Evolutionary conservation across 164 flowering plant genomes (phyloP), one percentile per base, ranked within the genome.

Genomic region (Dillenia suffruticosa): DNA sequence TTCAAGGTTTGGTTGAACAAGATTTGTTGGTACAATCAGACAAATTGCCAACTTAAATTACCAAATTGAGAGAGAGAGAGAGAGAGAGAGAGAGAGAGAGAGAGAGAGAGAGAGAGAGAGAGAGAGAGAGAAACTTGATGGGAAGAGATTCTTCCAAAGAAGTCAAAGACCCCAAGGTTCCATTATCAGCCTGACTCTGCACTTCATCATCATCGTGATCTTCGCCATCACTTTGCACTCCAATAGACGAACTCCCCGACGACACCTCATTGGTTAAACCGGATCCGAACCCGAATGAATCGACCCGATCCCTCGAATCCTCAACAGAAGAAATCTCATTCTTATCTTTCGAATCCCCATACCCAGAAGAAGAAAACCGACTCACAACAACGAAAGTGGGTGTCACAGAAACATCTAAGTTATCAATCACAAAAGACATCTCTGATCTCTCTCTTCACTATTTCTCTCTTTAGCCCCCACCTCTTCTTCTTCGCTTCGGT

Each of bases 101-200:
- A 13, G 44, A 65, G 16, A 55, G 16, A 55, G 48, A 50, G 13
- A 67, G 22, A 24, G 26, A 24, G 26, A 24, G 26, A 26, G 32
- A 26, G 32, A 26, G 32, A 32, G 40, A 32, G 40, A 32, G 75
- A 75, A 12, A 87, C 93, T 87, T 87, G 76, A 81, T 79, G 26
- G 90, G 93, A 9, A 87, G 86, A 63, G 88, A 79, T 2, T 83
- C 90, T 61, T 84, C 90, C n/a, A 84, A 61, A 2, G 79, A 73
- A 16, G 54, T 76, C 71, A 87, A 51, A 52, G 82, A 79, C 26
- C 63, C 68, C 54, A 79, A 58, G 32, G 65, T 73, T 19, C 76
- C 75, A 8, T 63, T 69, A 17, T 32, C 40, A 32, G 63, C 50
- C 47, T 65, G 58, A 61, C 75, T 67, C 63, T 71, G 61, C 58